Percentiles rank a stretch among this genome's conserved stretches.
Evolutionary conservation across 2,329 filamentous ascomycete species (phyloP).

Genomic region (Fusarium sp.): DNA sequence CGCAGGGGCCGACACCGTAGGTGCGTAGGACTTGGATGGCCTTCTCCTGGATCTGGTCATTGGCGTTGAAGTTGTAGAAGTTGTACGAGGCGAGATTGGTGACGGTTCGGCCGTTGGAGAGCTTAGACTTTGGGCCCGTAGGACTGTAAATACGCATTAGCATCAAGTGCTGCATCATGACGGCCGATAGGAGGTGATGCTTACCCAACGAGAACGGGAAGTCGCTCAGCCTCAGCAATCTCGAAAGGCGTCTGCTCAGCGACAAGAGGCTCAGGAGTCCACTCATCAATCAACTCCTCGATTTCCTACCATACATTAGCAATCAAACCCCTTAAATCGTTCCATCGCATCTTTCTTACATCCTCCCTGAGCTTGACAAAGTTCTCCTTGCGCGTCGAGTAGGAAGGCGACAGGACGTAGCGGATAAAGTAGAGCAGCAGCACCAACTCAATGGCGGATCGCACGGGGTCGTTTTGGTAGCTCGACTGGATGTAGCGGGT

Average conservation of each 20-base stretch:
- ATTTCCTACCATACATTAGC: slow-evolving; percentile 72
- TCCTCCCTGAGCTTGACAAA: slow-evolving; percentile 91
- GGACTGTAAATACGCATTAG: slow-evolving; percentile 55
- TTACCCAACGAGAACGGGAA: slow-evolving; percentile 90
- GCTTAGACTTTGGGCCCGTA: slow-evolving; percentile 89
- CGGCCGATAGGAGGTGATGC: background rate
- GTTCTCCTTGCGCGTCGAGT: slow-evolving; percentile 90
- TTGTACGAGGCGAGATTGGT: slow-evolving; percentile 96
- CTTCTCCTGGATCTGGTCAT: slow-evolving; percentile 93
- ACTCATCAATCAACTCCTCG: slow-evolving; percentile 95
- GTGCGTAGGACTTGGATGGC: slow-evolving; percentile 93
- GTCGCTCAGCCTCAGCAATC: slow-evolving; percentile 83
- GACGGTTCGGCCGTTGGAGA: slow-evolving; percentile 89
- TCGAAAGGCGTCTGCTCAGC: slow-evolving; percentile 79
- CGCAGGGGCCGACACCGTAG: slow-evolving; percentile 96
- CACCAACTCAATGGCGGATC: slow-evolving; percentile 92
- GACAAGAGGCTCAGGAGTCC: slow-evolving; percentile 94
- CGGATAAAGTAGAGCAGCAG: slow-evolving; percentile 95
- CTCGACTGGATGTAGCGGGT: slow-evolving; percentile 96
- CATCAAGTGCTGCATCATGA: background rate
- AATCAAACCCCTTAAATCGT: background rate
- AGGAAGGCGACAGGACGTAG: slow-evolving; percentile 91
- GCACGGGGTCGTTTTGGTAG: slow-evolving; percentile 96
- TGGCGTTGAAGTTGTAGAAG: slow-evolving; percentile 96
- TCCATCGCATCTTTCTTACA: slow-evolving; percentile 38